Evolutionary conservation across 192 early-diverging fungal species (phyloP).

Genomic region (Obelidium mucronatum): DNA sequence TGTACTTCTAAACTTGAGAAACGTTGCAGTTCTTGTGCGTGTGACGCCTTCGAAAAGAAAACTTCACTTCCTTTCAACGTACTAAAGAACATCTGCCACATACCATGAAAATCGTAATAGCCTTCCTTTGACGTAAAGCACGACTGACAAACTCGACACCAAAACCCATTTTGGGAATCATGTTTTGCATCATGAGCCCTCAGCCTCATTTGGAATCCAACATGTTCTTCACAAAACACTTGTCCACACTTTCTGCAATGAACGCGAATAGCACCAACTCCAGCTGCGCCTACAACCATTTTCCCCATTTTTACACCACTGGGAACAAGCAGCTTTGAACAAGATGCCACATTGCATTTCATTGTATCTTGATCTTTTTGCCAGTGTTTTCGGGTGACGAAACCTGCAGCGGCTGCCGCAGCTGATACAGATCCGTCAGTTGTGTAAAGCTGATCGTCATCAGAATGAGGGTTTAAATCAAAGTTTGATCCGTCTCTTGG

Average conservation of each 20-base stretch:
- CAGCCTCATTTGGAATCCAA: constrained; percentile 52
- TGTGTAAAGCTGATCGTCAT: neutral
- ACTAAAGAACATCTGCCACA: neutral
- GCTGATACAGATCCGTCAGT: neutral
- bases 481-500: constrained; percentile 15
- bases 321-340: constrained; percentile 49
- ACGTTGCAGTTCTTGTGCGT: constrained; percentile 44
- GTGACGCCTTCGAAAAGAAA: constrained; percentile 45
- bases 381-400: constrained; percentile 51
- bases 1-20: constrained; percentile 46
- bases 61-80: neutral
- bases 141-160: constrained; percentile 56
- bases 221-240: constrained; percentile 56
- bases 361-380: constrained; percentile 27
- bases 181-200: constrained; percentile 42
- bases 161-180: constrained; percentile 51
- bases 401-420: neutral
- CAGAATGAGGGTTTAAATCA: constrained; percentile 40
- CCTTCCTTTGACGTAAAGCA: constrained; percentile 52
- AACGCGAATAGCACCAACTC: constrained; percentile 25
- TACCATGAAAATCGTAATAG: constrained; percentile 43
- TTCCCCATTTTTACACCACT: constrained; percentile 44
- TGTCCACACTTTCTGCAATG: constrained; percentile 62
- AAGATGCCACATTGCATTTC: constrained; percentile 33
- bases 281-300: constrained; percentile 31